Conservation (phyloP, 192 early-diverging fungal species). For the Coemansia sp. region DNA sequence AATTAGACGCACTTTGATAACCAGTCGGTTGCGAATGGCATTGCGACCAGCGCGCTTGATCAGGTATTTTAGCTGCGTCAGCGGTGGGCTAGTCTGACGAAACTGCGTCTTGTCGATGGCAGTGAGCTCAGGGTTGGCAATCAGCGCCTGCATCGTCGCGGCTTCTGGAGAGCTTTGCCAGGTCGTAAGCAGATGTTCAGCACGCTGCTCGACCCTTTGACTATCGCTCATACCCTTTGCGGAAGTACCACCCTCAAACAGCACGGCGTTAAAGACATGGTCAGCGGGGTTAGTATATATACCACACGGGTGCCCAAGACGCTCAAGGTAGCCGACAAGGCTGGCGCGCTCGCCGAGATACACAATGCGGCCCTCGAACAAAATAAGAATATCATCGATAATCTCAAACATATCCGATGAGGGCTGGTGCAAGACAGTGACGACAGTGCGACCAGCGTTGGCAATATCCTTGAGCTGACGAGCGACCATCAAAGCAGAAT, state of each 20-base stretch:
- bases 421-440: conserved; percentile 60
- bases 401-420: conserved; percentile 64
- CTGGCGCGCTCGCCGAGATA: conserved; percentile 62
- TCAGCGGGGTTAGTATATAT: conserved; percentile 64
- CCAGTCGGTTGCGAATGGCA: conserved; percentile 58
- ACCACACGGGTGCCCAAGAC: conserved; percentile 56
- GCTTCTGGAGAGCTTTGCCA: conserved; percentile 52
- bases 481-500: conserved; percentile 62
- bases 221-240: conserved; percentile 1
- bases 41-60: conserved; percentile 50
- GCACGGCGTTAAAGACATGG: conserved; percentile 62
- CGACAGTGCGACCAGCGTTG: conserved; percentile 47
- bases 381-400: conserved; percentile 71
- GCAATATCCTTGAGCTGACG: conserved; percentile 55
- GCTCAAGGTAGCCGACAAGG: conserved; percentile 57
- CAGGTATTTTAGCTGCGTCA: conserved; percentile 53
- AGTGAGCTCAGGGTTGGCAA: conserved; percentile 33
- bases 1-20: conserved; percentile 50
- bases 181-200: conserved; percentile 25
- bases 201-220: conserved; percentile 19
- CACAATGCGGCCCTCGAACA: conserved; percentile 71
- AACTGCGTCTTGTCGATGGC: conserved; percentile 29
- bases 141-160: conserved; percentile 12
- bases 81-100: conserved; percentile 28
- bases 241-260: conserved; percentile 35